These are phyloP conservation scores for Trypanosomatidae sp. DNA, from an alignment of 208 protist species.

Conservation along the genomic window DNA sequence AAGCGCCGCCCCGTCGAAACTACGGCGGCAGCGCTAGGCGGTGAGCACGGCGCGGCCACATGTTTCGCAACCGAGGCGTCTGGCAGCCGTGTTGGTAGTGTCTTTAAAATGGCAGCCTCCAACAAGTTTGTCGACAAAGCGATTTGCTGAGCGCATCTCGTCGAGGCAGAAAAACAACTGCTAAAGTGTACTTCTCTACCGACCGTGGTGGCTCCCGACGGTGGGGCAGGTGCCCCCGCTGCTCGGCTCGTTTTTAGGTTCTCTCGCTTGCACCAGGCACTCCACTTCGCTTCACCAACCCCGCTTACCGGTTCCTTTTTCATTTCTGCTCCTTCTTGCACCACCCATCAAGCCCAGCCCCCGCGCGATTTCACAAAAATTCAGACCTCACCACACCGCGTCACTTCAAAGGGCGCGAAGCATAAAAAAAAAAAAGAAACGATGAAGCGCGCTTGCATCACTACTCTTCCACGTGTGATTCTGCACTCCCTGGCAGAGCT, in stretches of 20 bases:
- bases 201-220: neutral
- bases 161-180: neutral
- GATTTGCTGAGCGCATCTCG: neutral
- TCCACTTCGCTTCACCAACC: neutral
- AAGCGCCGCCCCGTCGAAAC: neutral
- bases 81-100: neutral
- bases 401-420: no score
- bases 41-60: neutral
- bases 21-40: neutral
- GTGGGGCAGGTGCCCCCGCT: no score
- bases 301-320: neutral
- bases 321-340: no score
- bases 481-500: constrained; percentile 63
- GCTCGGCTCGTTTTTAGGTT: neutral
- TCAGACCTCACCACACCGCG: neutral
- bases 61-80: neutral
- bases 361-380: no score
- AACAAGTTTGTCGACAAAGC: neutral
- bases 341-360: neutral
- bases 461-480: constrained; percentile 39
- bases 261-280: neutral
- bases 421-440: neutral
- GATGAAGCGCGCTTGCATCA: constrained; percentile 51
- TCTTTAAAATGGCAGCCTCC: neutral
- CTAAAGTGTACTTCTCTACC: neutral